Percentiles rank a stretch among this genome's conserved stretches.
Conservation (phyloP, 1,284 basidiomycete species). For the Lignosus rhinocerotis region DNA sequence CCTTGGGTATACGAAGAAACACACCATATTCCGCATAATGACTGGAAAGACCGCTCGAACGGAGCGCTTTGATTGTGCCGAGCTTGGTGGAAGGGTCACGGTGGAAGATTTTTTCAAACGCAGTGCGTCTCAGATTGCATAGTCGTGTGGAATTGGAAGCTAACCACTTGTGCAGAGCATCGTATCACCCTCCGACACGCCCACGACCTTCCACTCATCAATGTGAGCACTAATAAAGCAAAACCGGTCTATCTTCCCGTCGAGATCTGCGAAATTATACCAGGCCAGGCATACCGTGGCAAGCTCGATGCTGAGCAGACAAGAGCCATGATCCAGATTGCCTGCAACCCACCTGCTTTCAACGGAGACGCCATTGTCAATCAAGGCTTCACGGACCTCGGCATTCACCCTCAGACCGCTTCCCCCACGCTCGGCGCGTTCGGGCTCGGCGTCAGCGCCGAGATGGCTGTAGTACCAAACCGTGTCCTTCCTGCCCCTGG, state of each 20-base stretch:
- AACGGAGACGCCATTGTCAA: conserved; percentile 60
- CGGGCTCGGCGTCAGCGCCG: conserved; percentile 48
- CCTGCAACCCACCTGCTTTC: conserved; percentile 56
- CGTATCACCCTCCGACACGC: conserved; percentile 50
- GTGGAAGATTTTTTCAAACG: conserved; percentile 62
- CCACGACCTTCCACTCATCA: conserved; percentile 57
- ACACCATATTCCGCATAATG: conserved; percentile 49
- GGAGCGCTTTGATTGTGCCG: conserved; percentile 52
- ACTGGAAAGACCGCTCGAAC: conserved; percentile 42
- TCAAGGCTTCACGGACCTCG: conserved; percentile 56
- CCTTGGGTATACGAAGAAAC: conserved; percentile 52
- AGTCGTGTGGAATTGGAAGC: not conserved
- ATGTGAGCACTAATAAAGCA: conserved; percentile 47
- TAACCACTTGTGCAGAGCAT: conserved; percentile 46
- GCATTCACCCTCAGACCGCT: conserved; percentile 40
- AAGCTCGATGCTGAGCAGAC: conserved; percentile 57
- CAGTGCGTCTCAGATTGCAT: conserved; percentile 43
- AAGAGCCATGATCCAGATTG: conserved; percentile 61
- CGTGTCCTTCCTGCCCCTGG: conserved; percentile 60
- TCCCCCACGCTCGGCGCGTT: conserved; percentile 46
- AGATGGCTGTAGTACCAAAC: conserved; percentile 63
- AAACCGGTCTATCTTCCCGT: conserved; percentile 57
- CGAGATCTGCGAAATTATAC: conserved; percentile 66
- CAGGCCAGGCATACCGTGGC: conserved; percentile 54
- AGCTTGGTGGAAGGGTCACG: conserved; percentile 49